These are phyloP conservation scores for Limonomyces culmigenus DNA, from an alignment of 1,284 basidiomycete genomes.

Conservation along the genomic window DNA sequence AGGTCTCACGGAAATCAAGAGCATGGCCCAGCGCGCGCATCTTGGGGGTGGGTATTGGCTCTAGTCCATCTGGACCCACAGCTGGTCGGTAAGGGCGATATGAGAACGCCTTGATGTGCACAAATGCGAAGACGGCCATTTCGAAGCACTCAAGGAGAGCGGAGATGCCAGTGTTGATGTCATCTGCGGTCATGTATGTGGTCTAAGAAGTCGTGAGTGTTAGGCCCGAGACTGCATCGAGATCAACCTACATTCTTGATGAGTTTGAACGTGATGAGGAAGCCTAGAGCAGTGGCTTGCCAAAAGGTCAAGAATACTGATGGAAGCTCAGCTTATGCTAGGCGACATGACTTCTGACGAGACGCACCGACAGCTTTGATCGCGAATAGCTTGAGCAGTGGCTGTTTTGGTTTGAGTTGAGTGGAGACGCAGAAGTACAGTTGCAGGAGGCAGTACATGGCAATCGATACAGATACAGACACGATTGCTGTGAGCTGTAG, in stretches of 20 bases:
- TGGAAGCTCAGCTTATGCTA: background rate
- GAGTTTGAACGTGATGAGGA: conserved; percentile 41
- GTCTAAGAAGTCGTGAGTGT: conserved; percentile 20
- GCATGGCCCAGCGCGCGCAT: conserved; percentile 42
- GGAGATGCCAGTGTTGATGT: conserved; percentile 59
- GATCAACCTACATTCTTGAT: conserved; percentile 41
- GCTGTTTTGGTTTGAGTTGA: conserved; percentile 40
- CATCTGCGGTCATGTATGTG: conserved; percentile 52
- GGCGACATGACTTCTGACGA: background rate
- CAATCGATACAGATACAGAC: conserved; percentile 59
- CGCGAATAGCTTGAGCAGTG: conserved; percentile 56
- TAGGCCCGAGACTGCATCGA: background rate
- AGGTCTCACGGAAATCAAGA: conserved; percentile 51
- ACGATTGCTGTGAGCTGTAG: conserved; percentile 41
- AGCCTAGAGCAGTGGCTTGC: conserved; percentile 49
- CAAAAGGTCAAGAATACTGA: conserved; percentile 68
- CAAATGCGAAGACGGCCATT: conserved; percentile 59
- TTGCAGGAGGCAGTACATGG: conserved; percentile 73
- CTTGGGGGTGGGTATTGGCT: conserved; percentile 13
- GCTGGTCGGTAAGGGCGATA: conserved; percentile 42
- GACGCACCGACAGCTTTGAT: conserved; percentile 56
- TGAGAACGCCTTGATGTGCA: conserved; percentile 63
- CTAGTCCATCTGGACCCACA: conserved; percentile 3
- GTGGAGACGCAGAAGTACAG: conserved; percentile 45
- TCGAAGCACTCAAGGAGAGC: conserved; percentile 59